A percentile compares a stretch with the other conserved stretches of the same genome.
Conservation (phyloP, 805 yeast genomes). For the Maudiozyma serrabonitensis region DNA sequence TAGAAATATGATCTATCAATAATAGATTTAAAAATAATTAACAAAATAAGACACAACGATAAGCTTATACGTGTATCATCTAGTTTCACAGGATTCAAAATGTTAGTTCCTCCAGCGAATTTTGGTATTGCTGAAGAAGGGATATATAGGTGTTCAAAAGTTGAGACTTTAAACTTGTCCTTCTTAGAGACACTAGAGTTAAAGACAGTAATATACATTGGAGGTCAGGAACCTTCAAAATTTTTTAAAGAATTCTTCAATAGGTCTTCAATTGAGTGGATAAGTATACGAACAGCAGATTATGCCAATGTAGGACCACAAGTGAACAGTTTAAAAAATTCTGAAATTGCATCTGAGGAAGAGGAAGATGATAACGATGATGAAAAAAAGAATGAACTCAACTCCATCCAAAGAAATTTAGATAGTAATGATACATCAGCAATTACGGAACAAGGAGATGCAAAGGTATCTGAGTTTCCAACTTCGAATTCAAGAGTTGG, state of each 20-base stretch:
- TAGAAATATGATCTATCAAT: too few relatives aligned
- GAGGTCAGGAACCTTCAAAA: constrained; percentile 78
- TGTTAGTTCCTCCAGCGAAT: constrained; percentile 89
- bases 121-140: constrained; percentile 89
- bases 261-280: constrained; percentile 42
- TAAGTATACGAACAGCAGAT: constrained; percentile 28
- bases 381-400: too few relatives aligned
- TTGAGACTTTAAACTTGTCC: constrained; percentile 68
- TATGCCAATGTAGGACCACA: constrained; percentile 12
- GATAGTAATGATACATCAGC: too few relatives aligned
- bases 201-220: constrained; percentile 60
- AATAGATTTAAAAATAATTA: too few relatives aligned
- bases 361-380: neutral
- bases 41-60: too few relatives aligned
- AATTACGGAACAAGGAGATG: too few relatives aligned
- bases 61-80: too few relatives aligned
- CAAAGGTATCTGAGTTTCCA: too few relatives aligned
- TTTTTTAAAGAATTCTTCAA: constrained; percentile 57
- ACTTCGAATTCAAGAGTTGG: too few relatives aligned
- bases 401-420: too few relatives aligned
- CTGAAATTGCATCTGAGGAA: neutral
- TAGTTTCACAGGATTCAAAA: constrained; percentile 16
- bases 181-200: constrained; percentile 67
- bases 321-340: constrained; percentile 11
- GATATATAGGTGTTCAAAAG: constrained; percentile 67